phyloP scores from a whole-genome alignment of 768 basidiomycete species.

The Chalciporus chontae region DNA sequence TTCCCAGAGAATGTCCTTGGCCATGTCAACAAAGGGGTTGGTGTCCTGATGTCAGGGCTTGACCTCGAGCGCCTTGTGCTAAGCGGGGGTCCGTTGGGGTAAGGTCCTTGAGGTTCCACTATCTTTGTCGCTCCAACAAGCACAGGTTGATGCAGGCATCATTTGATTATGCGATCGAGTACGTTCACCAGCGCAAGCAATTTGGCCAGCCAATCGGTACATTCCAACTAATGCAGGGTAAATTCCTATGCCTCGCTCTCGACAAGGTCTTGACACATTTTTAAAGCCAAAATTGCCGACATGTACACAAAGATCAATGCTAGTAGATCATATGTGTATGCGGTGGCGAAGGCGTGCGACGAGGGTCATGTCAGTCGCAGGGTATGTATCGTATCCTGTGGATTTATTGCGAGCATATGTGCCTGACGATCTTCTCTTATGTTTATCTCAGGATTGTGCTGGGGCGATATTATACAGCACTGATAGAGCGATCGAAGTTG shows the following conservation, averaged over 20 bases:
- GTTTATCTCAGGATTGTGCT: constrained; percentile 73
- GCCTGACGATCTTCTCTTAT: no score
- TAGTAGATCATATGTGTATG: constrained; percentile 87
- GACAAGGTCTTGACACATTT: not conserved
- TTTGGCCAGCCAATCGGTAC: constrained; percentile 85
- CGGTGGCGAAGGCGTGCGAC: constrained; percentile 89
- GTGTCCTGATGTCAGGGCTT: constrained; percentile 91
- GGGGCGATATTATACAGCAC: constrained; percentile 93
- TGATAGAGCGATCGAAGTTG: constrained; percentile 87
- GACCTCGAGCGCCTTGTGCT: constrained; percentile 91
- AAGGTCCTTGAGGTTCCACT: constrained; percentile 13
- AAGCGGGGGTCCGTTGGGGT: constrained; percentile 91
- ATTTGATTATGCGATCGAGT: constrained; percentile 83
- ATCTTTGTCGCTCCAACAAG: constrained; percentile 4
- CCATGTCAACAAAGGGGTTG: constrained; percentile 70
- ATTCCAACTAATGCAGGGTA: constrained; percentile 96
- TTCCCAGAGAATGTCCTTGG: constrained; percentile 79
- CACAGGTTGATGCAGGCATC: constrained; percentile 87
- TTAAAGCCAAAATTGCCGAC: constrained; percentile 74
- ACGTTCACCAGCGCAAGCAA: constrained; percentile 91
- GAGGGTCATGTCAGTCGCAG: constrained; percentile 69
- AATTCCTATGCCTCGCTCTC: constrained; percentile 3
- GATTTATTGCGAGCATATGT: not conserved
- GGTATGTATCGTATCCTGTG: constrained; percentile 46
- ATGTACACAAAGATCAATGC: constrained; percentile 95